phyloP scores from a whole-genome alignment of 1,284 basidiomycete genomes.

The Heterobasidion parviporum region DNA sequence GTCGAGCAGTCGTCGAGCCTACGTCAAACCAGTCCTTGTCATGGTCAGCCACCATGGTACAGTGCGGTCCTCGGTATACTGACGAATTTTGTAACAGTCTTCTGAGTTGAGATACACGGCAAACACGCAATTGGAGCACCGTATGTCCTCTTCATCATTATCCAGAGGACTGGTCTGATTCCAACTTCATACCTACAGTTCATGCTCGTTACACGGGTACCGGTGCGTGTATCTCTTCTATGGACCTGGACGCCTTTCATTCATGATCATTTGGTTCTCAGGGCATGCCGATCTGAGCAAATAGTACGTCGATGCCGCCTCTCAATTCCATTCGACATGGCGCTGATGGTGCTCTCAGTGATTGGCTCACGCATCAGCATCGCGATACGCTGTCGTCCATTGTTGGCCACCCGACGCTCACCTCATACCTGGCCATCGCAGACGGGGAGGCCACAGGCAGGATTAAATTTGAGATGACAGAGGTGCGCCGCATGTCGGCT shows the following conservation, averaged over 20 bases:
- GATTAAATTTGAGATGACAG: constrained; percentile 91
- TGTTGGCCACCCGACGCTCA: constrained; percentile 82
- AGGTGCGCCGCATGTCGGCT: constrained; percentile 47
- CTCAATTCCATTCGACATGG: constrained; percentile 2
- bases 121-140: constrained; percentile 88
- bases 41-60: constrained; percentile 39
- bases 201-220: constrained; percentile 96
- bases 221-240: constrained; percentile 35
- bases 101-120: constrained; percentile 91
- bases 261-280: constrained; percentile 16
- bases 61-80: constrained; percentile 3
- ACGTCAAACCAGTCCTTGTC: constrained; percentile 11
- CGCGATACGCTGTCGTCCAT: constrained; percentile 91
- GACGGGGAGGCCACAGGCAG: constrained; percentile 89
- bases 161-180: constrained; percentile 5
- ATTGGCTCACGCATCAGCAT: constrained; percentile 97
- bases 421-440: constrained; percentile 85
- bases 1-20: too few relatives aligned
- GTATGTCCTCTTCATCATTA: constrained; percentile 30
- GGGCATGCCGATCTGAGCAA: constrained; percentile 93
- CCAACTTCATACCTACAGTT: constrained; percentile 37
- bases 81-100: constrained; percentile 34
- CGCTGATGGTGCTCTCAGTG: constrained; percentile 40
- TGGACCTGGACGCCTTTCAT: neutral
- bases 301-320: constrained; percentile 52